Percentiles rank a stretch among this genome's conserved stretches.
phyloP scores from a whole-genome alignment of 2,329 filamentous ascomycete species.

The Cordyceps cicadae region DNA sequence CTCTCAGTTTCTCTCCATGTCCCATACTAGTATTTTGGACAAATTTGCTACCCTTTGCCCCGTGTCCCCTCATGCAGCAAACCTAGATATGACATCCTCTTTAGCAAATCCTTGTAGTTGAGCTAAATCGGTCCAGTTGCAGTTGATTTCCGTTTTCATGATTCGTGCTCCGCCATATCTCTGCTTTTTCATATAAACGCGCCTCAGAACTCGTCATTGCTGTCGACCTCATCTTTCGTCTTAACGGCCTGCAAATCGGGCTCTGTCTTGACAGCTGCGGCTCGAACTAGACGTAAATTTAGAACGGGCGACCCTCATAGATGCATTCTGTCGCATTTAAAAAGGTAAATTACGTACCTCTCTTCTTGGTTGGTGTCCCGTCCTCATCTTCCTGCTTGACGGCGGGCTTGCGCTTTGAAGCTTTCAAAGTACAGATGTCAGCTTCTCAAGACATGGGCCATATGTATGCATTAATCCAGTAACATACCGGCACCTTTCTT shows the following conservation, averaged over 20 bases:
- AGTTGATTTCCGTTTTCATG: background rate
- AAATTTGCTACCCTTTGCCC: background rate
- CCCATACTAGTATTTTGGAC: background rate
- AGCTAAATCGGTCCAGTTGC: background rate
- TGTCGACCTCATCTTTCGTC: background rate
- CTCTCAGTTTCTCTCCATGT: background rate
- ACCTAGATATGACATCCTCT: background rate
- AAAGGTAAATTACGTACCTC: background rate
- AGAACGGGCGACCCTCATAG: background rate
- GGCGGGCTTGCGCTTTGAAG: conserved; percentile 15
- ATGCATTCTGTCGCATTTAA: background rate
- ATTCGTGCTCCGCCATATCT: background rate
- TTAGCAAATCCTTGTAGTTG: background rate
- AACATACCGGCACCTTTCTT: conserved; percentile 16
- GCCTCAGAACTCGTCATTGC: background rate
- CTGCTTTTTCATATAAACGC: background rate
- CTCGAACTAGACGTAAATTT: background rate
- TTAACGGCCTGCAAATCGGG: background rate
- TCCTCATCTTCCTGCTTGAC: conserved; percentile 12
- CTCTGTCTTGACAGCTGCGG: background rate
- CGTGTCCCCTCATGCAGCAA: background rate
- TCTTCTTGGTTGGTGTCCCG: conserved; percentile 8
- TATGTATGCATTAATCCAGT: background rate
- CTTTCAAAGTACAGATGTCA: background rate
- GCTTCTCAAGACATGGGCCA: background rate